These are phyloP conservation scores for Collybia nuda DNA, from an alignment of 768 basidiomycete species.

Conservation along the genomic window DNA sequence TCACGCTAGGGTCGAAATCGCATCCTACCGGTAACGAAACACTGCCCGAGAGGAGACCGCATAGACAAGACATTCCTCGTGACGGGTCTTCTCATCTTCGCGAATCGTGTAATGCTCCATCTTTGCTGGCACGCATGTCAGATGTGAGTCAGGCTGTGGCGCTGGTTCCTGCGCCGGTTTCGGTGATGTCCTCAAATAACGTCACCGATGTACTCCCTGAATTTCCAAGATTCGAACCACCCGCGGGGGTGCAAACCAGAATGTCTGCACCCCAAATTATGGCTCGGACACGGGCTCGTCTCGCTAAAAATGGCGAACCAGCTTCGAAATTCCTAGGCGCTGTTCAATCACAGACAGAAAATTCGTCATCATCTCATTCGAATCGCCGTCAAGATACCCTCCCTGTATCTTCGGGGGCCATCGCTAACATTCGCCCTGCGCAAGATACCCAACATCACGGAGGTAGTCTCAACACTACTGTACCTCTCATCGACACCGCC, in stretches of 20 bases:
- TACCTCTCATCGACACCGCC: too few species aligned
- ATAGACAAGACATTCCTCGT: conserved; percentile 3
- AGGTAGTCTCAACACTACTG: too few species aligned
- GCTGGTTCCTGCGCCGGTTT: not conserved
- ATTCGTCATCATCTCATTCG: not conserved
- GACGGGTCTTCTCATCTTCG: not conserved
- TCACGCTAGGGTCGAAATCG: conserved; percentile 17
- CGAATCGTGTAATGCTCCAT: conserved; percentile 5
- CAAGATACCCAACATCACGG: too few species aligned
- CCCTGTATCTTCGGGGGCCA: not conserved
- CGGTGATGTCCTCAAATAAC: conserved; percentile 1
- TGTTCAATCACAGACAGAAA: not conserved
- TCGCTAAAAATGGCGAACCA: conserved; percentile 7
- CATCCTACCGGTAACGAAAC: not conserved
- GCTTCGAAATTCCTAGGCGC: not conserved
- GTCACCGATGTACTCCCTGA: not conserved
- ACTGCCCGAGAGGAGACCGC: not conserved
- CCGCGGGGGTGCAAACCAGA: not conserved
- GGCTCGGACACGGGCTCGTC: conserved; percentile 24
- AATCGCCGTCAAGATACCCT: not conserved
- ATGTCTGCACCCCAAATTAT: conserved; percentile 23
- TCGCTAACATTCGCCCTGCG: too few species aligned
- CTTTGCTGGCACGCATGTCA: conserved; percentile 26
- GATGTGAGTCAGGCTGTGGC: conserved; percentile 6
- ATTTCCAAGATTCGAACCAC: conserved; percentile 3